phyloP scores from a whole-genome alignment of 2,329 filamentous ascomycete species.

The Fusarium fujikuroi region DNA sequence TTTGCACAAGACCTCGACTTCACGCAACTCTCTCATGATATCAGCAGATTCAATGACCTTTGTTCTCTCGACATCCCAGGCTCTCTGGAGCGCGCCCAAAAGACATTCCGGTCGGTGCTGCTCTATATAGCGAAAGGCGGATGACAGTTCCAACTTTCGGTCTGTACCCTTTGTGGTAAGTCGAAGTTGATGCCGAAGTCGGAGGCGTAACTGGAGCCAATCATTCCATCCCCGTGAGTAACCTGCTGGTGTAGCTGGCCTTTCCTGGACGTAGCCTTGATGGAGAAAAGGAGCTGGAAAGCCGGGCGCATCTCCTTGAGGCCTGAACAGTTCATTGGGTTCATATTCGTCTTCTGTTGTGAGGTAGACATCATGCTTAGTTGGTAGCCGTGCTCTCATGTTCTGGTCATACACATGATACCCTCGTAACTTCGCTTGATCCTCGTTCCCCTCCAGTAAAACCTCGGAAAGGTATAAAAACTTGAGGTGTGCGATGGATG shows the following conservation, averaged over 20 bases:
- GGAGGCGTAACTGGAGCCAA: slow-evolving; percentile 25
- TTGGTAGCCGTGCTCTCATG: not conserved
- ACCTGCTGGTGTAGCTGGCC: slow-evolving; percentile 7
- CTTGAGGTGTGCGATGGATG: slow-evolving; percentile 18
- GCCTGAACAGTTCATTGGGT: slow-evolving; percentile 11
- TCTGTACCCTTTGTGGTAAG: not conserved
- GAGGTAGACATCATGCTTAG: slow-evolving; percentile 21
- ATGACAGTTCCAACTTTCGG: not conserved
- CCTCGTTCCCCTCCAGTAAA: not conserved
- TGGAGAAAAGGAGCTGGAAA: slow-evolving; percentile 13
- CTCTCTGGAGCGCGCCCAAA: slow-evolving; percentile 5
- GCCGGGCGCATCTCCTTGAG: not conserved
- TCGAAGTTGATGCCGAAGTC: slow-evolving; percentile 7
- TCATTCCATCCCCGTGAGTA: slow-evolving; percentile 14
- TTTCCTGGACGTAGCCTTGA: slow-evolving; percentile 1
- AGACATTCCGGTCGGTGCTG: slow-evolving; percentile 3
- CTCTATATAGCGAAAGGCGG: slow-evolving; percentile 19
- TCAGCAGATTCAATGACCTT: not conserved
- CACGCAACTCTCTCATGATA: slow-evolving; percentile 10
- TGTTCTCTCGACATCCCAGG: slow-evolving; percentile 12
- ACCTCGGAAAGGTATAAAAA: slow-evolving; percentile 36
- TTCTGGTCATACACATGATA: slow-evolving; percentile 16
- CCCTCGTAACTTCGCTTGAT: not conserved
- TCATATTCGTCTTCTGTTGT: slow-evolving; percentile 18
- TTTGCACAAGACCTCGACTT: slow-evolving; percentile 24